These are phyloP conservation scores for Ogataea trehaloabstinens DNA, from an alignment of 805 yeast genomes.

Conservation along the genomic window DNA sequence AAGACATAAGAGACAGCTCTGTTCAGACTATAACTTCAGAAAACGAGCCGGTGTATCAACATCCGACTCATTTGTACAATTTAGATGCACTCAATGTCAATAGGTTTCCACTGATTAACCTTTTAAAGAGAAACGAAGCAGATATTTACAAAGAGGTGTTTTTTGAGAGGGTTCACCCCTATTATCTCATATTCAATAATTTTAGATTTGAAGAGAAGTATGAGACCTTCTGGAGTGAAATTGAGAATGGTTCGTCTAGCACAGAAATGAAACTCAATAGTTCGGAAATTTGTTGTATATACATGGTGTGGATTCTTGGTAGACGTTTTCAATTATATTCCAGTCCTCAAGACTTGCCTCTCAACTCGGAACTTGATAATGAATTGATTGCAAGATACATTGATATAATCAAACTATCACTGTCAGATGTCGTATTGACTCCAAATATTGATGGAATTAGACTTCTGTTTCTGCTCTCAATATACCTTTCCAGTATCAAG, in stretches of 20 bases:
- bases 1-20: conserved; percentile 31
- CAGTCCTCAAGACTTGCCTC: conserved; percentile 23
- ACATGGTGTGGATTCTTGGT: conserved; percentile 45
- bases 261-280: conserved; percentile 24
- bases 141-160: conserved; percentile 37
- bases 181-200: conserved; percentile 40
- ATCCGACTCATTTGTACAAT: conserved; percentile 33
- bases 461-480: conserved; percentile 39
- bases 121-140: conserved; percentile 35
- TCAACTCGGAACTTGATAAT: conserved; percentile 22
- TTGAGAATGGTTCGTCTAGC: conserved; percentile 13
- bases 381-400: conserved; percentile 33
- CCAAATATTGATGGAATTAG: conserved; percentile 46
- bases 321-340: conserved; percentile 32
- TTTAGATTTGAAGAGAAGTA: conserved; percentile 33
- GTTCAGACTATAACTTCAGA: conserved; percentile 36
- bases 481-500: conserved; percentile 42
- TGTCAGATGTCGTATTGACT: conserved; percentile 42
- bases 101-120: conserved; percentile 39
- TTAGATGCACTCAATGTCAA: conserved; percentile 30
- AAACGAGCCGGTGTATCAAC: conserved; percentile 33
- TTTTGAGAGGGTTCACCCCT: conserved; percentile 43
- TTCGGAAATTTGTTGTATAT: conserved; percentile 43
- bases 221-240: conserved; percentile 39
- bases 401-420: conserved; percentile 40